A percentile compares a stretch with the other conserved stretches of the same genome.
These are phyloP conservation scores for Saururus chinensis DNA, from an alignment of 164 flowering plant genomes.

Conservation along the genomic window DNA sequence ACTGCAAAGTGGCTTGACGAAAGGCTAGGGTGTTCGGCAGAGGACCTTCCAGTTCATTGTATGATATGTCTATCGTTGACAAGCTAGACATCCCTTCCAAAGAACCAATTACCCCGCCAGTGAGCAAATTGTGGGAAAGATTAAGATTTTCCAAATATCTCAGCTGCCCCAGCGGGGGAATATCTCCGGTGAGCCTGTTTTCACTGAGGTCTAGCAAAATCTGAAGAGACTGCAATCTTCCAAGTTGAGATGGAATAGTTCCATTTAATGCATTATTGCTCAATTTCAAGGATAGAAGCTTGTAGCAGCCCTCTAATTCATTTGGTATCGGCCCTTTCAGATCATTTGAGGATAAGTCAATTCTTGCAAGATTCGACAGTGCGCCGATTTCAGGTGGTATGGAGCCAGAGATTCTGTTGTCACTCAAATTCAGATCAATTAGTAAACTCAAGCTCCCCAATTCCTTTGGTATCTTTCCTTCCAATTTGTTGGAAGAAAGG, in stretches of 20 bases:
- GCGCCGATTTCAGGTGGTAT: conserved; percentile 14
- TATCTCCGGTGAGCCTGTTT: conserved; percentile 15
- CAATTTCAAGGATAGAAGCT: conserved; percentile 12
- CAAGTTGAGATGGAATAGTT: conserved; percentile 18
- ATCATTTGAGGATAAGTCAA: conserved; percentile 18
- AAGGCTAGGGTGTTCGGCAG: no score
- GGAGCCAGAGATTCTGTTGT: conserved; percentile 17
- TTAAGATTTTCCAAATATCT: conserved; percentile 7
- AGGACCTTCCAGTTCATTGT: no score
- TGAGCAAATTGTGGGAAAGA: no score
- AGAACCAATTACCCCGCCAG: no score
- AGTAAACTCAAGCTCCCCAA: conserved; percentile 8
- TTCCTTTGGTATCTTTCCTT: conserved; percentile 16
- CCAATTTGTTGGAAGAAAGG: conserved; percentile 12
- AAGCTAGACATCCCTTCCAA: no score
- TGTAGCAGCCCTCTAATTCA: conserved; percentile 13
- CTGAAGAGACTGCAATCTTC: conserved; percentile 9
- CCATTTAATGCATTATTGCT: conserved; percentile 15
- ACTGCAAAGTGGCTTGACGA: no score
- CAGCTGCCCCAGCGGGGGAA: conserved; percentile 15
- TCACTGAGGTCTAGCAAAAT: conserved; percentile 14
- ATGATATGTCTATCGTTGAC: no score
- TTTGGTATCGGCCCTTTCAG: conserved; percentile 16
- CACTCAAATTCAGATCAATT: conserved; percentile 15
- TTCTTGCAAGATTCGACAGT: conserved; percentile 2